These are phyloP conservation scores for Termitomyces sp. DNA, from an alignment of 1,284 basidiomycete species.

Conservation along the genomic window DNA sequence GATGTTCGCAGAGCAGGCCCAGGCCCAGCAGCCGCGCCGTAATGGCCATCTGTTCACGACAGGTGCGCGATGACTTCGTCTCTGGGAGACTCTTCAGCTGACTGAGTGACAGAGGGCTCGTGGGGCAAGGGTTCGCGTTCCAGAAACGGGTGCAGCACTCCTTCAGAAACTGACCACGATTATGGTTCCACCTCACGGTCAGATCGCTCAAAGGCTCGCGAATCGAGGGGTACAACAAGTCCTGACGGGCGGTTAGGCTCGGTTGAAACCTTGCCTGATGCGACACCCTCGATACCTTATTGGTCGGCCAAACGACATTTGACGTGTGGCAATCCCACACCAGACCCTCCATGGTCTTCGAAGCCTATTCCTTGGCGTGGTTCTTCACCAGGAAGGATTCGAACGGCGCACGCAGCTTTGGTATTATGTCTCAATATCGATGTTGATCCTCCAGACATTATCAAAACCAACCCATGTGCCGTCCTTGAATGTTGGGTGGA, in stretches of 20 bases:
- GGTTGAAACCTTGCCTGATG: slow-evolving; percentile 41
- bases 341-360: slow-evolving; percentile 56
- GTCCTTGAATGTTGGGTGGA: slow-evolving; percentile 98
- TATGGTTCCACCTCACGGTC: slow-evolving; percentile 34
- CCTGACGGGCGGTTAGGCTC: slow-evolving; percentile 30
- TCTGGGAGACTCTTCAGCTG: not conserved
- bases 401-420: slow-evolving; percentile 90
- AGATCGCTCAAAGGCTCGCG: slow-evolving; percentile 26
- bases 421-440: slow-evolving; percentile 97
- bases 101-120: slow-evolving; percentile 18
- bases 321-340: slow-evolving; percentile 81
- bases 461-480: slow-evolving; percentile 96
- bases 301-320: slow-evolving; percentile 84
- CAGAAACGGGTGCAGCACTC: slow-evolving; percentile 29
- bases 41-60: slow-evolving; percentile 30
- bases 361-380: slow-evolving; percentile 75
- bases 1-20: slow-evolving; percentile 18
- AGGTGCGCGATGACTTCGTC: slow-evolving; percentile 21
- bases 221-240: slow-evolving; percentile 25
- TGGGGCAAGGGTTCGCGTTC: slow-evolving; percentile 24
- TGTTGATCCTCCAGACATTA: slow-evolving; percentile 94
- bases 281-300: slow-evolving; percentile 62
- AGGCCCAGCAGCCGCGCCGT: slow-evolving; percentile 16
- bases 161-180: slow-evolving; percentile 39
- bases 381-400: slow-evolving; percentile 75